Base-by-base conservation (phyloP, 441 rosid genomes). In the Gossypium armourianum region DNA sequence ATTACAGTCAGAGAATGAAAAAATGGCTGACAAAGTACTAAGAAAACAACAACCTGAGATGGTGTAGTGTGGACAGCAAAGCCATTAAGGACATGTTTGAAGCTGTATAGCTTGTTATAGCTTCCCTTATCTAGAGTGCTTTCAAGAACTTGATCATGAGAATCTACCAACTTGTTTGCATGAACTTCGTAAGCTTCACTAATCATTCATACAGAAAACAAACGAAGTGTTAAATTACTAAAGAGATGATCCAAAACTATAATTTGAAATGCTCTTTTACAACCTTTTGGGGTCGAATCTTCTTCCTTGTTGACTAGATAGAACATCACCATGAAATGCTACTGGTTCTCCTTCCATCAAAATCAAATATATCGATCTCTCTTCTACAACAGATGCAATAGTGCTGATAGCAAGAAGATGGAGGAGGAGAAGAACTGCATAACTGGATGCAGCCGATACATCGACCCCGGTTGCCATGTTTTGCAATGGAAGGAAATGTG, bases 21-120 rank as follows among this genome's bases (percentile, higher is more conserved):
- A 4, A 19, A 21, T 4, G 15, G 60, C 47, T 13, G 8, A 49
- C 17, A 66, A 54, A 68, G 29, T 9, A 54, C 23, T 29, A 53
- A 16, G 74, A 76, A 40, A 47, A 12, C 53, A 47, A 54, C 64
- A 1, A 92, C 89, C 88, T 90, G 88, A 67, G 89, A 85, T 73
- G 83, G 77, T 47, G 88, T 81, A 12, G 80, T 81, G 52, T 79
- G 86, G 66, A 88, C 78, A 16, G 93, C 86, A 50, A 91, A 90
- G 75, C 95, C 98, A 82, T 90, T 90, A 49, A 91, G 72, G 58
- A 86, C 72, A 76, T 91, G 89, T 65, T 80, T 88, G 83, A 91
- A 91, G 84, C 98, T 94, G 83, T 88, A 88, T 20, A 94, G 86
- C 81, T 84, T 91, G 76, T 59, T 81, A 83, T 94, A 94, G 79